Conservation (phyloP, 2,329 filamentous ascomycete species). For the Teratosphaeria gauchensis region DNA sequence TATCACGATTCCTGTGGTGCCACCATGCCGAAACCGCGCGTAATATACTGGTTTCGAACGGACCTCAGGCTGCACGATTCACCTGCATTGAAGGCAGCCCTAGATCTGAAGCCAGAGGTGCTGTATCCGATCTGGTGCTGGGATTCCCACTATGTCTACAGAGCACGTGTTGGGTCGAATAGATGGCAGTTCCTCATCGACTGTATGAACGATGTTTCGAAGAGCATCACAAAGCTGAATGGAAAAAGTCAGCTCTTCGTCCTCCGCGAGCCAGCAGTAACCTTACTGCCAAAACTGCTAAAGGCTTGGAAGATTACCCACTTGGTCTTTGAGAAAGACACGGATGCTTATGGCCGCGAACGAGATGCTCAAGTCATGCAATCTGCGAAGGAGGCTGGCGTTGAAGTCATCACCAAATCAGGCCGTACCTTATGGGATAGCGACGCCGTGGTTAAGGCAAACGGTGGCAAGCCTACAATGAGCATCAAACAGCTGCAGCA, state of each 20-base stretch:
- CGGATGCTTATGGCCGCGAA: constrained; percentile 59
- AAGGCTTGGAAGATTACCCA: constrained; percentile 65
- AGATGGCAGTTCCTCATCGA: constrained; percentile 69
- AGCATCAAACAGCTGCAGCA: constrained; percentile 56
- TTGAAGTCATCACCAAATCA: constrained; percentile 54
- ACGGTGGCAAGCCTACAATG: constrained; percentile 65
- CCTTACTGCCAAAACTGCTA: constrained; percentile 62
- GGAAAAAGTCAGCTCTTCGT: constrained; percentile 61
- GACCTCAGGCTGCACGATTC: constrained; percentile 71
- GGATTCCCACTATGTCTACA: constrained; percentile 73
- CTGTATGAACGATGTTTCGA: constrained; percentile 61
- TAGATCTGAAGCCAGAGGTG: constrained; percentile 61
- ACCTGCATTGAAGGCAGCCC: constrained; percentile 60
- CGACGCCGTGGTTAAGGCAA: constrained; percentile 55
- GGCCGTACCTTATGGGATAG: constrained; percentile 67
- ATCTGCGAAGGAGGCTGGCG: constrained; percentile 54
- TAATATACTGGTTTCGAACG: constrained; percentile 60
- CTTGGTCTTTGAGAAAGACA: constrained; percentile 70
- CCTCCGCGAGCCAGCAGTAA: constrained; percentile 62
- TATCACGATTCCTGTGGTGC: not conserved
- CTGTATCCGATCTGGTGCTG: constrained; percentile 72
- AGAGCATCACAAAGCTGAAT: constrained; percentile 59
- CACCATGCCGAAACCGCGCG: constrained; percentile 37
- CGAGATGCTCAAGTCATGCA: constrained; percentile 51
- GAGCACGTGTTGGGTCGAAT: constrained; percentile 59